phyloP scores from a whole-genome alignment of 352 stramenopile genomes.

The Phytophthora macrochlamydospora region DNA sequence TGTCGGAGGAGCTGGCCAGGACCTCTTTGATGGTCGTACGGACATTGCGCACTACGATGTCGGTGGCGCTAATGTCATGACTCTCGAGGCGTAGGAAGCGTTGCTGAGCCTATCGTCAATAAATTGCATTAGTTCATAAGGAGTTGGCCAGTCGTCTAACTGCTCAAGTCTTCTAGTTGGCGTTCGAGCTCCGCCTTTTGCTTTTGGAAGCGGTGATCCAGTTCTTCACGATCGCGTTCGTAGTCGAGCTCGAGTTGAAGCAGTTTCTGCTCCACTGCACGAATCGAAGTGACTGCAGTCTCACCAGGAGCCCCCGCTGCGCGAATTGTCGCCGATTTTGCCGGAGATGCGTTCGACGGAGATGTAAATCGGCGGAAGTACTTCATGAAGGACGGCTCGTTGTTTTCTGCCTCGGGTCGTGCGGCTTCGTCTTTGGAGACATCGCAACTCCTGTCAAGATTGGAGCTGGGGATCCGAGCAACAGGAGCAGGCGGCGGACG shows the following conservation, averaged over 20 bases:
- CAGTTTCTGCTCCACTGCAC: constrained; percentile 50
- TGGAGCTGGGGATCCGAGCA: constrained; percentile 18
- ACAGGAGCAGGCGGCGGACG: constrained; percentile 29
- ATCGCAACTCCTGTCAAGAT: constrained; percentile 13
- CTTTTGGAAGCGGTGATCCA: constrained; percentile 46
- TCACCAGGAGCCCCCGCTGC: constrained; percentile 25
- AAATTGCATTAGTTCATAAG: too few relatives aligned
- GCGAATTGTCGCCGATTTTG: constrained; percentile 28
- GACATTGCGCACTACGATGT: constrained; percentile 84
- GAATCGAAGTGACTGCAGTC: constrained; percentile 23
- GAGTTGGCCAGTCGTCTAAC: constrained; percentile 8
- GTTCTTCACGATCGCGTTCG: constrained; percentile 43
- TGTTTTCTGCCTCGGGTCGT: constrained; percentile 23
- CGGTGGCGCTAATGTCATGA: constrained; percentile 86
- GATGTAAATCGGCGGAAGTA: constrained; percentile 65
- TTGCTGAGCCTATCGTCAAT: too few relatives aligned
- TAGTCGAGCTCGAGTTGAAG: constrained; percentile 62
- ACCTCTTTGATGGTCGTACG: constrained; percentile 64
- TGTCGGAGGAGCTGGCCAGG: constrained; percentile 23
- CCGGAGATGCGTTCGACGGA: constrained; percentile 12
- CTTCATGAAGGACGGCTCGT: constrained; percentile 84
- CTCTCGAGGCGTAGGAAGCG: constrained; percentile 52
- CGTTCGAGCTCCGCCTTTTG: constrained; percentile 56
- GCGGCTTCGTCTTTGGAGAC: constrained; percentile 18
- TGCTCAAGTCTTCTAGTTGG: constrained; percentile 45